Percentiles rank a stretch among this genome's conserved stretches.
Conservation (phyloP, 768 basidiomycete genomes). For the Mycena galericulata region DNA sequence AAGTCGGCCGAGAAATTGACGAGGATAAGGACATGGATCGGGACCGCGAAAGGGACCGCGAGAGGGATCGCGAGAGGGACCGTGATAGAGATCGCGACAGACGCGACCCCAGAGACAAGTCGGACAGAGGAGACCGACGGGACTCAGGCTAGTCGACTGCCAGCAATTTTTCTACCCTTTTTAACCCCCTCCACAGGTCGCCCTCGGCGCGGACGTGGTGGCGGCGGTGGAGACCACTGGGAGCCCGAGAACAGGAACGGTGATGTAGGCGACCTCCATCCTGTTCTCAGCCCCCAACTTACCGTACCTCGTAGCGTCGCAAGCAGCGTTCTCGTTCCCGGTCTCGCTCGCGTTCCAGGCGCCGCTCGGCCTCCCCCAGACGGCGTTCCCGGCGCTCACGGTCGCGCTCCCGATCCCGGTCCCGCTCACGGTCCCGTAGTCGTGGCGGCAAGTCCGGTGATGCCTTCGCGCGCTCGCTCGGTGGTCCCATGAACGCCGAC, state of each 20-base stretch:
- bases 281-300: conserved; percentile 12
- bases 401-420: conserved; percentile 66
- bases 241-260: conserved; percentile 83
- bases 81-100: conserved; percentile 55
- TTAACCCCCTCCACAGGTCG: conserved; percentile 39
- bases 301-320: conserved; percentile 59
- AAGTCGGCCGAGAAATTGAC: conserved; percentile 54
- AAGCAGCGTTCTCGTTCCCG: conserved; percentile 78
- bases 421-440: conserved; percentile 70
- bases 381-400: conserved; percentile 74
- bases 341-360: conserved; percentile 54
- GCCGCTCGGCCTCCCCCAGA: conserved; percentile 40
- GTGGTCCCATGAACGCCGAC: conserved; percentile 90
- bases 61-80: conserved; percentile 56
- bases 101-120: conserved; percentile 56
- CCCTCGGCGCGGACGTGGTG: conserved; percentile 58
- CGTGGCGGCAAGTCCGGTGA: conserved; percentile 71
- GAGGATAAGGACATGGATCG: conserved; percentile 57
- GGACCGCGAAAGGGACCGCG: conserved; percentile 51
- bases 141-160: conserved; percentile 60
- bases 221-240: conserved; percentile 82
- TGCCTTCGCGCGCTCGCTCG: conserved; percentile 82
- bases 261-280: conserved; percentile 62
- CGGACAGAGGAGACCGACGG: conserved; percentile 61
- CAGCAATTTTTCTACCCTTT: conserved; percentile 1